phyloP scores from a whole-genome alignment of 2,329 filamentous ascomycete genomes.

The Botrytis medusae region DNA sequence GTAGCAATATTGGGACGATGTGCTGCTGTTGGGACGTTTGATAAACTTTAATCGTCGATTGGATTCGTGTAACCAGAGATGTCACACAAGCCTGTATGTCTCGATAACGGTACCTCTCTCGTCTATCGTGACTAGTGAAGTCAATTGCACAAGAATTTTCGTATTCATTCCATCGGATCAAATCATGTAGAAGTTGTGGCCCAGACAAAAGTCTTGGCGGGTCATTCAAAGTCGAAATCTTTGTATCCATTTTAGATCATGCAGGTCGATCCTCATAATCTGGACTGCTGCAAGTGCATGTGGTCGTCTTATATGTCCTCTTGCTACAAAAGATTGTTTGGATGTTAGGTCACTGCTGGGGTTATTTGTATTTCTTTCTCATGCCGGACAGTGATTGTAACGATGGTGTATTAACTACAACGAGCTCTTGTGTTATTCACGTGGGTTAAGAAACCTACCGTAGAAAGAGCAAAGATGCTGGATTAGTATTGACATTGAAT shows the following conservation, averaged over 20 bases:
- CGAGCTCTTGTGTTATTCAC: neutral
- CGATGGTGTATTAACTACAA: neutral
- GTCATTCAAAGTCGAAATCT: slow-evolving; percentile 58
- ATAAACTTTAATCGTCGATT: slow-evolving; percentile 26
- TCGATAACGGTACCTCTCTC: slow-evolving; percentile 35
- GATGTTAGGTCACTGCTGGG: neutral
- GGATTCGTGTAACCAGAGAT: slow-evolving; percentile 29
- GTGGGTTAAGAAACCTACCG: neutral
- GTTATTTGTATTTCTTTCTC: slow-evolving; percentile 11
- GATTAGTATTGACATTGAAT: slow-evolving; percentile 3
- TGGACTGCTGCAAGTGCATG: slow-evolving; percentile 5
- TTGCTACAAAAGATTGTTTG: neutral
- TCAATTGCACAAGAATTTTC: slow-evolving; percentile 58
- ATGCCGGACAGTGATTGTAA: neutral
- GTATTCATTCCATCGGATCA: slow-evolving; percentile 53
- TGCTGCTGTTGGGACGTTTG: slow-evolving; percentile 38
- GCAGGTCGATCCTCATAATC: slow-evolving; percentile 25
- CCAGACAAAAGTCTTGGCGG: slow-evolving; percentile 53
- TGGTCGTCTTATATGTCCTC: neutral
- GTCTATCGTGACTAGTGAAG: slow-evolving; percentile 52
- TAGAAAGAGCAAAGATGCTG: neutral
- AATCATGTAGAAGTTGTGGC: slow-evolving; percentile 57
- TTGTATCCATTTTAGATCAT: slow-evolving; percentile 31
- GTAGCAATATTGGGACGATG: slow-evolving; percentile 73
- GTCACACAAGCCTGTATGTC: slow-evolving; percentile 46